Evolutionary conservation across 2,329 filamentous ascomycete genomes (phyloP).

Genomic region (Cercospora sp.): DNA sequence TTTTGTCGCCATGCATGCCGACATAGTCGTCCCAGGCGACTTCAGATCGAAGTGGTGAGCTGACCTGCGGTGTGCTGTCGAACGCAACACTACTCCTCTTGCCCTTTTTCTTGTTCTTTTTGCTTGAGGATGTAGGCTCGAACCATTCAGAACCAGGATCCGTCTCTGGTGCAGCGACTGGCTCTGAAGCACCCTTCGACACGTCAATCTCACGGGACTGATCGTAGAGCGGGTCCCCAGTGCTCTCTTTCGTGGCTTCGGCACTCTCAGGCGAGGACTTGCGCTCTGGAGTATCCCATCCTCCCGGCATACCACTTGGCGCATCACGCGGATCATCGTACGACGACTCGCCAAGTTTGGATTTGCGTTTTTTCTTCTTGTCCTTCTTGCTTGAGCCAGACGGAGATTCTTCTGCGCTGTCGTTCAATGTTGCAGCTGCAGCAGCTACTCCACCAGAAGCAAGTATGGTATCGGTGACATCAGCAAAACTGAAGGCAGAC

Average conservation of each 20-base stretch:
- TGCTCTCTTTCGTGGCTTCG: constrained; percentile 17
- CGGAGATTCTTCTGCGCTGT: constrained; percentile 26
- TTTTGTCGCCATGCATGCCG: constrained; percentile 25
- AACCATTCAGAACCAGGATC: constrained; percentile 27
- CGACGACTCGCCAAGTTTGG: constrained; percentile 32
- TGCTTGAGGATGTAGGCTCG: constrained; percentile 13
- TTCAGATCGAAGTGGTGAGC: constrained; percentile 49
- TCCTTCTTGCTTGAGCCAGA: constrained; percentile 32
- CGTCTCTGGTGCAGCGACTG: constrained; percentile 23
- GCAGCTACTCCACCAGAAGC: constrained; percentile 33
- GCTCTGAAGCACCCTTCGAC: constrained; percentile 9
- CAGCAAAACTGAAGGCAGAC: constrained; percentile 26
- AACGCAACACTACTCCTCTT: constrained; percentile 45
- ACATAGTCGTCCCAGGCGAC: constrained; percentile 48
- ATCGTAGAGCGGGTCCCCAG: constrained; percentile 25
- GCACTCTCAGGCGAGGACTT: constrained; percentile 26
- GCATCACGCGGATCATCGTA: constrained; percentile 39
- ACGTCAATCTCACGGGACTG: constrained; percentile 24
- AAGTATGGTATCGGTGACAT: constrained; percentile 34
- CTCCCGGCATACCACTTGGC: constrained; percentile 31
- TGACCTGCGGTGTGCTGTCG: constrained; percentile 41
- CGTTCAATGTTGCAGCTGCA: constrained; percentile 23
- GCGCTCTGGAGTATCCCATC: constrained; percentile 30
- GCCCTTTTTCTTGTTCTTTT: constrained; percentile 48
- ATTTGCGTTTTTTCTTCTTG: constrained; percentile 39